Evolutionary conservation across 495 filamentous ascomycete genomes (phyloP).

Genomic region (Aspergillus mulundensis): DNA sequence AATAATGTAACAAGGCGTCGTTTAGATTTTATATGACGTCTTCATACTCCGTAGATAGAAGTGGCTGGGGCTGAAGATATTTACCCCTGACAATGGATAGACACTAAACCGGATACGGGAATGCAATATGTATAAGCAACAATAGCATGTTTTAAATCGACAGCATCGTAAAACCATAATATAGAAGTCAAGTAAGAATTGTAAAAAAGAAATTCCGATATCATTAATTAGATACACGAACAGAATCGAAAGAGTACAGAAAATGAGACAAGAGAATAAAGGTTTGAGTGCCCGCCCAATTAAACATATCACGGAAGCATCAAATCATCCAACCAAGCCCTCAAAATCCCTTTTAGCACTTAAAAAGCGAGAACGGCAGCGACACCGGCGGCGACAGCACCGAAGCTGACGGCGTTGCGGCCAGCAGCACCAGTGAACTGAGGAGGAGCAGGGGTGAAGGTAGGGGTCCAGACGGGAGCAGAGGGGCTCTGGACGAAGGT

Average conservation of each 20-base stretch:
- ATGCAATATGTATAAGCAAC: neutral
- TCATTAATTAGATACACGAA: conserved; percentile 12
- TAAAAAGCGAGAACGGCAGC: conserved; percentile 41
- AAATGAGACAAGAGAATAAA: neutral
- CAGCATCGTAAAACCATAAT: neutral
- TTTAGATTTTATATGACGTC: neutral
- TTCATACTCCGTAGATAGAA: neutral
- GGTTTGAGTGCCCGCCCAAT: neutral
- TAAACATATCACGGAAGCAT: neutral
- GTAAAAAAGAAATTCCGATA: neutral
- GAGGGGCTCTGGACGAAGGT: conserved; percentile 20
- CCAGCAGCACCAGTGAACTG: conserved; percentile 46
- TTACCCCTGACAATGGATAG: neutral
- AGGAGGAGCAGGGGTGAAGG: conserved; percentile 26
- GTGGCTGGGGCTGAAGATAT: neutral
- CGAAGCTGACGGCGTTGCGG: conserved; percentile 42
- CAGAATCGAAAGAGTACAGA: neutral
- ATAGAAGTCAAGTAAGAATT: neutral
- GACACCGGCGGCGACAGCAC: conserved; percentile 42
- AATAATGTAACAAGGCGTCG: neutral
- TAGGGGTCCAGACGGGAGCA: conserved; percentile 16
- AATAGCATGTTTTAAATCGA: neutral
- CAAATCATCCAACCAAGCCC: neutral
- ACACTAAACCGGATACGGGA: neutral
- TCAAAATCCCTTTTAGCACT: neutral